Conservation (phyloP, 2,329 filamentous ascomycete genomes). For the Botrytis medusae region DNA sequence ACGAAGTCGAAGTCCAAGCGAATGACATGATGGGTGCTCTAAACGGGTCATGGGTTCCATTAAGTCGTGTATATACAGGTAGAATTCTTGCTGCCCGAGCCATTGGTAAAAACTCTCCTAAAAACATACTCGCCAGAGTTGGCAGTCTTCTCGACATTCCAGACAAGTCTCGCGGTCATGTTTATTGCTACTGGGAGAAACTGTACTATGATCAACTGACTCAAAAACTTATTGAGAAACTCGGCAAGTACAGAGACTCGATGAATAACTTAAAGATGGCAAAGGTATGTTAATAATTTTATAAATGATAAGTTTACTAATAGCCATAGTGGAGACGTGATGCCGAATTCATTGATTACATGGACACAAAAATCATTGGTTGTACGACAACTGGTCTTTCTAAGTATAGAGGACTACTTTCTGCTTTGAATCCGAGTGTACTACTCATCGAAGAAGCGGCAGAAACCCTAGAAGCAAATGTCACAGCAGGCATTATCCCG, state of each 20-base stretch:
- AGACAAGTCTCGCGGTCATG: slow-evolving; percentile 30
- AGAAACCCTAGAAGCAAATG: slow-evolving; percentile 54
- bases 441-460: slow-evolving; percentile 71
- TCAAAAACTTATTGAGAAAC: slow-evolving; percentile 24
- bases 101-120: slow-evolving; percentile 27
- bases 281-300: slow-evolving; percentile 26
- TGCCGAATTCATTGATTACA: slow-evolving; percentile 60
- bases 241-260: slow-evolving; percentile 31
- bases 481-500: slow-evolving; percentile 59
- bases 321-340: slow-evolving; percentile 25
- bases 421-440: slow-evolving; percentile 58
- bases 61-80: slow-evolving; percentile 34
- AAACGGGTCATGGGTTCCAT: slow-evolving; percentile 32
- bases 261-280: slow-evolving; percentile 28
- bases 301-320: background rate
- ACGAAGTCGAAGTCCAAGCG: slow-evolving; percentile 27
- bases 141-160: slow-evolving; percentile 36
- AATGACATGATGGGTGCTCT: slow-evolving; percentile 32
- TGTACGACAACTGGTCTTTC: slow-evolving; percentile 66
- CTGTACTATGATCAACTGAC: slow-evolving; percentile 30
- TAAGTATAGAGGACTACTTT: slow-evolving; percentile 64
- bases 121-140: slow-evolving; percentile 26
- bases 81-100: slow-evolving; percentile 16
- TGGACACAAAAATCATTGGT: slow-evolving; percentile 41
- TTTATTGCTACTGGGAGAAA: slow-evolving; percentile 38